Base-by-base conservation (phyloP, 345 rosid genomes). In the Ceriops tagal region DNA sequence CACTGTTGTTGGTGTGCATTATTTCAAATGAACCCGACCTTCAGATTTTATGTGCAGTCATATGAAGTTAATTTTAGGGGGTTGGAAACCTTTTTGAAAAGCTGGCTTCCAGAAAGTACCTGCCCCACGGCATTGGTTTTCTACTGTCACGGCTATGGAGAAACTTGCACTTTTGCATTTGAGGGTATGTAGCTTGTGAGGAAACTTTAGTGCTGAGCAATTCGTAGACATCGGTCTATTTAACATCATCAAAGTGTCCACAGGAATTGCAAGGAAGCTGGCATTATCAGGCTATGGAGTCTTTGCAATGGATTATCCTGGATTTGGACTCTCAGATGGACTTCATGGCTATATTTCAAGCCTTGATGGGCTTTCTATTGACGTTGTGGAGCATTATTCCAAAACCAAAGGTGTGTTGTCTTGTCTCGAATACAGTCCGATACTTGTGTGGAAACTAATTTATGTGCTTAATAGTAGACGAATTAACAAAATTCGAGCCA, bases 281-380 rank as follows among this genome's bases (percentile, higher is more conserved):
- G 97, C 91, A 20, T 84, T 73, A 26, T 78, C 85, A 8, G 99
- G 99, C 31, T 96, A 84, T 68, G 96, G 86, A 61, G 92, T 92
- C 76, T 90, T 87, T 63, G 97, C 97, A 21, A 87, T 96, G 96
- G 99, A 96, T 77, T 92, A 92, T 72, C 99, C 98, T 0, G 99
- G 98, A 68, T 89, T 87, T 72, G 99, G 98, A 39, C 87, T 96
- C 52, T 96, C 98, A 0, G 98, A 88, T 72, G 99, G 99, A 66
- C 87, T 96, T 70, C 98, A 96, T 65, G 75, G 97, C 78, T 92
- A 77, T 72, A 87, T 92, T 67, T 86, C 89, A n/a, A 92, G 86
- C 78, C 89, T 96, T 75, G 93, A 90, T 71, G 22, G 65, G 66
- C 84, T 96, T 53, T 96, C 90, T 62, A 84, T 85, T 73, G 96